Conservation (phyloP, 257 asterid genomes). For the Ligustrum vulgare region DNA sequence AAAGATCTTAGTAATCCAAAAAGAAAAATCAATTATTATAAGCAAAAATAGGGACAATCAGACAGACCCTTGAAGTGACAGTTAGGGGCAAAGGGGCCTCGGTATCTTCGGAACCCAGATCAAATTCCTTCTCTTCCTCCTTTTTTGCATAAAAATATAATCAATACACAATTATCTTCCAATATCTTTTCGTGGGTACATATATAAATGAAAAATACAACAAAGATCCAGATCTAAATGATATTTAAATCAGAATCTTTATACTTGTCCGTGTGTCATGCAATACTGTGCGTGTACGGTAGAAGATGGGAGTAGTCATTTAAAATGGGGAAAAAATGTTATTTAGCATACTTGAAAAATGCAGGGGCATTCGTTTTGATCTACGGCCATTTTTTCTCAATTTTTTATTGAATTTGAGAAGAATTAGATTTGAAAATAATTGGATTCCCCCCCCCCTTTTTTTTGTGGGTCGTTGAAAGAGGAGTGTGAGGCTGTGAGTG, state of each 20-base stretch:
- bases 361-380: constrained; percentile 36
- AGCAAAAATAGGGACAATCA: background rate
- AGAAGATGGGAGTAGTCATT: constrained; percentile 26
- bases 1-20: constrained; percentile 10
- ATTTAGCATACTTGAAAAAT: constrained; percentile 39
- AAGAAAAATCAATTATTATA: background rate
- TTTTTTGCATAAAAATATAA: constrained; percentile 60
- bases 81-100: constrained; percentile 90
- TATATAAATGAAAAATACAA: background rate
- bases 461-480: constrained; percentile 19
- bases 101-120: constrained; percentile 67
- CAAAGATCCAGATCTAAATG: constrained; percentile 39
- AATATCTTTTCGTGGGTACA: background rate
- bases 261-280: background rate
- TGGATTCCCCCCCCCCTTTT: constrained; percentile 27
- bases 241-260: constrained; percentile 2
- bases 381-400: constrained; percentile 38
- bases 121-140: constrained; percentile 71
- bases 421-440: constrained; percentile 20
- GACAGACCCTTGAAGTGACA: constrained; percentile 82
- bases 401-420: constrained; percentile 7
- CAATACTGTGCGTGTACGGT: background rate
- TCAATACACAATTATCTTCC: background rate
- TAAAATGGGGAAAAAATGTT: constrained; percentile 21
- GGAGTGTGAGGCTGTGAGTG: background rate